Evolutionary conservation across 2,329 filamentous ascomycete genomes (phyloP).

Genomic region (Setomelanomma holmii): DNA sequence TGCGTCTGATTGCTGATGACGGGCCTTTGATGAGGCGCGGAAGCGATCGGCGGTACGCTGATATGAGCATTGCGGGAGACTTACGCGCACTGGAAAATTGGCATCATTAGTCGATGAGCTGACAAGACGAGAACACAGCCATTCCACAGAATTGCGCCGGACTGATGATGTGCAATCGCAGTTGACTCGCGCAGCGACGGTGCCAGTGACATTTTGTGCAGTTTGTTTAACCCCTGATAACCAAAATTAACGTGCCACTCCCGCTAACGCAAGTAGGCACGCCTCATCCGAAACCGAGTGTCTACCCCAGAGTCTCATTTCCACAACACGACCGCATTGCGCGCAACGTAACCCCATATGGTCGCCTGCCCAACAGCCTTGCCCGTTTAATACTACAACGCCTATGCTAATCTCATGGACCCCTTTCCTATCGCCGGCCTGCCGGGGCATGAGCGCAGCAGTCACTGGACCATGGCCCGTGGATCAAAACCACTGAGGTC

Average conservation of each 20-base stretch:
- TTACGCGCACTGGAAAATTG: neutral
- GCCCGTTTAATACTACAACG: conserved; percentile 31
- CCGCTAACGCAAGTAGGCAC: conserved; percentile 9
- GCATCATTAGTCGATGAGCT: neutral
- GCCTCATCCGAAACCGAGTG: conserved; percentile 3
- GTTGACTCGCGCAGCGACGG: conserved; percentile 8
- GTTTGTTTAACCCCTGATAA: conserved; percentile 14
- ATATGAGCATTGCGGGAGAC: conserved; percentile 6
- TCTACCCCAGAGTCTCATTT: conserved; percentile 43
- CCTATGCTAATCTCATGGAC: conserved; percentile 38
- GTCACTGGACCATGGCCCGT: conserved; percentile 25
- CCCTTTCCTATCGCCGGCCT: conserved; percentile 40
- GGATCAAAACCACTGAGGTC: conserved; percentile 40
- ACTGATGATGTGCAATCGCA: conserved; percentile 2
- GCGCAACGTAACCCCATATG: conserved; percentile 33
- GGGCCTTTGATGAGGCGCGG: conserved; percentile 5
- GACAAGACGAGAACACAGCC: neutral
- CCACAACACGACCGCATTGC: conserved; percentile 24
- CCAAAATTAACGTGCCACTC: conserved; percentile 1
- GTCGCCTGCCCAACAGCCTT: conserved; percentile 29
- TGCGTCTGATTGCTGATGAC: conserved; percentile 14
- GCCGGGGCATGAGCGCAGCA: conserved; percentile 16
- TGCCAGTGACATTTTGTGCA: conserved; percentile 15
- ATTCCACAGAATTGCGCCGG: neutral
- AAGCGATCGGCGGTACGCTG: conserved; percentile 1